Evolutionary conservation across 2,329 filamentous ascomycete species (phyloP), one percentile per base, ranked within the genome.

Genomic region (Immersiporthe knoxdaviesiana): DNA sequence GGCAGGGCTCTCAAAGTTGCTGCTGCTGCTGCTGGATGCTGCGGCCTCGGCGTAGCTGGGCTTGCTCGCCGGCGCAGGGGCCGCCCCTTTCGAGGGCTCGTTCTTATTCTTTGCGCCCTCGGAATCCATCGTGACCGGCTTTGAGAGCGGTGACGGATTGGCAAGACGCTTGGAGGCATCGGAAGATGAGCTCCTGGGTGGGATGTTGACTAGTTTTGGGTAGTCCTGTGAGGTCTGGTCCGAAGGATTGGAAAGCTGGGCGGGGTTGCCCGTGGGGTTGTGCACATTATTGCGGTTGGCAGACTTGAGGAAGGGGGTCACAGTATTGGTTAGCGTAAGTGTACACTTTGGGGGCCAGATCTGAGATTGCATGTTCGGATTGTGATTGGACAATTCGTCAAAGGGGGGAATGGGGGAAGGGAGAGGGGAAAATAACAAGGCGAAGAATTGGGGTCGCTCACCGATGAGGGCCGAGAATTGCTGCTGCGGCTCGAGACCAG

Each of bases 141-240:
- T 90, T 8, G 92, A 94, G 64, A 94, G 83, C 68, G 92, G 91
- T 62, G 92, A 94, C 5, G 91, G 90, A 75, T 86, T 91, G 72
- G 82, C 83, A 64, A 86, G 80, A 76, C 91, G 87, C 81, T 92
- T 93, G 68, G 82, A 81, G 69, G 87, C 87, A 82, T 92, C 90
- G 75, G 88, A 82, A 68, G 88, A 88, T 66, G 90, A 91, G 72
- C 82, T 85, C 75, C 90, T 85, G 67, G 87, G 82, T 72, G 89
- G 88, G 73, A 89, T 84, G 75, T 83, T 88, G 68, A 90, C 83
- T 71, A 82, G 77, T 77, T 85, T 85, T 56, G 82, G 78, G 75
- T 86, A 81, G 75, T 90, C 88, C 74, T 80, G 74, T 68, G 78
- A 75, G 73, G 79, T 81, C 74, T 85, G 83, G 71, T 85, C 84